These are phyloP conservation scores for Talaromyces albobiverticillius DNA, from an alignment of 2,329 filamentous ascomycete species.

Conservation along the genomic window DNA sequence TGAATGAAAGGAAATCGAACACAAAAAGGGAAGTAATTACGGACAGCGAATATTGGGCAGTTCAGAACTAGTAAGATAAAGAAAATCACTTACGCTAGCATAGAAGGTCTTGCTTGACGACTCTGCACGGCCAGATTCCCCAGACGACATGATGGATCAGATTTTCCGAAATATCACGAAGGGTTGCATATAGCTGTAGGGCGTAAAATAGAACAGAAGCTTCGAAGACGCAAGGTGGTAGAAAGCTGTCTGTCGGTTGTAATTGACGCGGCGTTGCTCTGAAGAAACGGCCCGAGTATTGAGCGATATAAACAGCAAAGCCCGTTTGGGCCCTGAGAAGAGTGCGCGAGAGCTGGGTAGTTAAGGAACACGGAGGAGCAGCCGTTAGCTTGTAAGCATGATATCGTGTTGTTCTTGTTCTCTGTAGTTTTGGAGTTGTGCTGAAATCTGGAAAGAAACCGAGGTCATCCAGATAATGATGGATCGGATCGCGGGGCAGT, in stretches of 20 bases:
- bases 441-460: not conserved
- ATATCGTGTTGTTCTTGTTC: too few species aligned
- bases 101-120: slow-evolving; percentile 35
- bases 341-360: too few species aligned
- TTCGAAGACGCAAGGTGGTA: not conserved
- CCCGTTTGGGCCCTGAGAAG: too few species aligned
- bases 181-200: not conserved
- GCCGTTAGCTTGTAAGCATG: too few species aligned
- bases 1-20: too few species aligned
- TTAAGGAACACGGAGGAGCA: too few species aligned
- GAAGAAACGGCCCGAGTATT: too few species aligned
- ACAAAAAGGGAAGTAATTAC: not conserved
- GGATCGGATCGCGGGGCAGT: slow-evolving; percentile 8
- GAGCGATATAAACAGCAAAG: too few species aligned
- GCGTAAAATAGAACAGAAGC: not conserved
- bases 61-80: slow-evolving; percentile 2
- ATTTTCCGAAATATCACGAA: not conserved
- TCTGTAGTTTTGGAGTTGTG: not conserved
- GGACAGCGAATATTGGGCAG: not conserved
- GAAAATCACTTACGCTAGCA: slow-evolving; percentile 30
- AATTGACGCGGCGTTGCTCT: not conserved
- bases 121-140: slow-evolving; percentile 25
- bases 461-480: not conserved
- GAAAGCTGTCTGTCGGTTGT: not conserved
- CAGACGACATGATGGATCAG: slow-evolving; percentile 26